Base-by-base conservation (phyloP, 192 early-diverging fungal genomes). In the Coemansia guatemalensis region DNA sequence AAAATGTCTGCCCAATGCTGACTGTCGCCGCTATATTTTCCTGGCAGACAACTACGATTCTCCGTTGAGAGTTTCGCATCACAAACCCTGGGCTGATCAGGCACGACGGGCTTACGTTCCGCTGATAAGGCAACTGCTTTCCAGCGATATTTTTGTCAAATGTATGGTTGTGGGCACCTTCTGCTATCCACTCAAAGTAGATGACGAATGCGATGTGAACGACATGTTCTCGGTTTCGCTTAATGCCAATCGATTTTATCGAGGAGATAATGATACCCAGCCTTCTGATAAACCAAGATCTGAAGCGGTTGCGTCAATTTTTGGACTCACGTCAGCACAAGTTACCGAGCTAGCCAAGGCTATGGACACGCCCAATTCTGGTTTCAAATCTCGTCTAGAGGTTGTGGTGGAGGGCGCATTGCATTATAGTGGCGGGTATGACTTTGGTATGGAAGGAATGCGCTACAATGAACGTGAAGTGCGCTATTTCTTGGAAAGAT, bases 71-170 rank as follows among this genome's bases (percentile, higher is more conserved):
- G 17, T 12, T 26, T 2, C 11, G 1, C 26, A 60, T 5, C 20
- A 14, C 12, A 60, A 50, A 5, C 27, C 59, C 12, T 60, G 59
- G 59, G 59, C n/a, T 4, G 5, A 14, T 2, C 18, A 51, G 29
- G 26, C 48, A 0, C 48, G 27, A 9, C 27, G 20, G 12, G 29
- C 30, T 18, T 33, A 50, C 18, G 8, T 33, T 18, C 17, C 5
- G 17, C 47, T 60, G 59, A 17, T 60, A 12, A 35, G 4, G 2
- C 26, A 8, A 2, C 48, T 60, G 59, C 27, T 60, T 14, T 11
- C n/a, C 48, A 60, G 50, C 20, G 12, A 60, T 21, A 30, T 18
- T n/a, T 30, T 60, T 8, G 2, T 60, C 11, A 60, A 60, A 30
- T 47, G 48, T 17, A 6, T 60, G 8, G 3, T 60, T 4, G 20